Evolutionary conservation across 2,329 filamentous ascomycete genomes (phyloP).

Genomic region (Exophiala alcalophila): DNA sequence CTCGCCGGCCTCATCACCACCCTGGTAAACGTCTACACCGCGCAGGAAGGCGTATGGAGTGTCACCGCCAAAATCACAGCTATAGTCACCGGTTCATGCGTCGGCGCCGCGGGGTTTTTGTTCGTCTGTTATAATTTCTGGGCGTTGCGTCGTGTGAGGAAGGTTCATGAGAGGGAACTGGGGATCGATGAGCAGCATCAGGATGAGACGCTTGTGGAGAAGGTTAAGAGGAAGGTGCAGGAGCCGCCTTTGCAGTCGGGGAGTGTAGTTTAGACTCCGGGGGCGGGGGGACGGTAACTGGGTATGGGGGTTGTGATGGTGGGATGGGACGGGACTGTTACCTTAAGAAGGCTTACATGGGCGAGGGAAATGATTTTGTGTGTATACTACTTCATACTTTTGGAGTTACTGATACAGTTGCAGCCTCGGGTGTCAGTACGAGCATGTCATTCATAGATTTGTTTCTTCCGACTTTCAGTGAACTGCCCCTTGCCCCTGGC

Average conservation of each 20-base stretch:
- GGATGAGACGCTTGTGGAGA: slow-evolving; percentile 25
- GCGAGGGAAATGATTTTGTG: no score
- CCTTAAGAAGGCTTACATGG: no score
- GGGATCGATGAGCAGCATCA: slow-evolving; percentile 23
- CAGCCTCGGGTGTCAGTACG: no score
- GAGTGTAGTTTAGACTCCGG: slow-evolving; percentile 22
- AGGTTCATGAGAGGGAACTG: slow-evolving; percentile 35
- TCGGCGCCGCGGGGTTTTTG: slow-evolving; percentile 28
- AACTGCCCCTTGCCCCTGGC: no score
- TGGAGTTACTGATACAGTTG: no score
- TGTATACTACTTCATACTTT: no score
- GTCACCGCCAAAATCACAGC: slow-evolving; percentile 34
- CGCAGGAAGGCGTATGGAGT: slow-evolving; percentile 34
- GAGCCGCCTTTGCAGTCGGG: slow-evolving; percentile 19
- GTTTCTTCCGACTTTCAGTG: no score
- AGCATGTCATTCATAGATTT: no score
- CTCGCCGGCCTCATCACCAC: slow-evolving; percentile 52
- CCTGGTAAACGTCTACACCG: slow-evolving; percentile 48
- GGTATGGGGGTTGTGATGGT: no score
- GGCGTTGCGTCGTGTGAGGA: slow-evolving; percentile 36
- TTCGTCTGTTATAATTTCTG: slow-evolving; percentile 40
- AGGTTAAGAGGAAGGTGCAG: slow-evolving; percentile 23
- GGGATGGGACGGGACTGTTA: no score
- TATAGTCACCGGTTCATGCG: slow-evolving; percentile 28
- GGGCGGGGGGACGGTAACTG: no score